phyloP scores from a whole-genome alignment of 768 basidiomycete species.

The Tulasnella sp. region DNA sequence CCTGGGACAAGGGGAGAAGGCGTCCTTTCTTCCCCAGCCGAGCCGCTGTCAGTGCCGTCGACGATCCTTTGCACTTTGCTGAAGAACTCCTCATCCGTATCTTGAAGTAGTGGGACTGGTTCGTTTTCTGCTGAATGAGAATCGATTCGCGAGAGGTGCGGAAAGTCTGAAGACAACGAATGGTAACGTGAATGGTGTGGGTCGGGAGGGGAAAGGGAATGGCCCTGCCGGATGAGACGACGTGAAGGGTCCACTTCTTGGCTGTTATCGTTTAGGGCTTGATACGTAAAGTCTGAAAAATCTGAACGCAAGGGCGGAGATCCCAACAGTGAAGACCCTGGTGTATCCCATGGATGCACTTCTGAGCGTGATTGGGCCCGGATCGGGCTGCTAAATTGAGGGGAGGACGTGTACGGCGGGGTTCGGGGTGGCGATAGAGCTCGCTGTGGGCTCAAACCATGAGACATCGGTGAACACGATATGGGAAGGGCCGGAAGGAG shows the following conservation, averaged over 20 bases:
- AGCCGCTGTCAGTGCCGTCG: background rate
- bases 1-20: constrained; percentile 6
- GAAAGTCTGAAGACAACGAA: background rate
- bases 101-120: background rate
- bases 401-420: background rate
- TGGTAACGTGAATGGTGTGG: background rate
- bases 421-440: background rate
- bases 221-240: background rate
- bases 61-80: constrained; percentile 8
- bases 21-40: constrained; percentile 3
- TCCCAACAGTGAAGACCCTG: background rate
- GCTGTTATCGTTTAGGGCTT: background rate
- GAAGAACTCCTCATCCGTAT: constrained; percentile 10
- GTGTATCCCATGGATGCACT: background rate
- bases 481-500: constrained; percentile 6
- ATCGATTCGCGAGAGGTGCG: background rate
- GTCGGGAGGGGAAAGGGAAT: background rate
- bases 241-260: background rate
- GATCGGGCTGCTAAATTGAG: constrained; percentile 2
- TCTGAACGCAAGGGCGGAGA: background rate
- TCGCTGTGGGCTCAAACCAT: background rate
- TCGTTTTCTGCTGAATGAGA: background rate
- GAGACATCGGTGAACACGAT: background rate
- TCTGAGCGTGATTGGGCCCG: background rate
- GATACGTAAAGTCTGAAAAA: background rate